Conservation (phyloP, 2,329 filamentous ascomycete genomes). For the Aureobasidium sp. region DNA sequence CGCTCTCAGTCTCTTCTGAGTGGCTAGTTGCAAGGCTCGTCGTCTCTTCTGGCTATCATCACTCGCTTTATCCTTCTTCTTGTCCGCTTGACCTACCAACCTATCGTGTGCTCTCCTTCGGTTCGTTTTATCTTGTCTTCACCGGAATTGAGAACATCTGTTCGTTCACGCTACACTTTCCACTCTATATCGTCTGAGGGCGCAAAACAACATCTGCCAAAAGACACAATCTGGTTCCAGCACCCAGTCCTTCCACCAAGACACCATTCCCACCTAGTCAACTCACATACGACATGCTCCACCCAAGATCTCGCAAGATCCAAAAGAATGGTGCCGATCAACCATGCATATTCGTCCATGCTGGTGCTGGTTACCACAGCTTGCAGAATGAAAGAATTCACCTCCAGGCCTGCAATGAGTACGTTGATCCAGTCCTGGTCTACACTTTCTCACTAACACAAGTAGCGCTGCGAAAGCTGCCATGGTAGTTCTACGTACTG, state of each 20-base stretch:
- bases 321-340: constrained; percentile 37
- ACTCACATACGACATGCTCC: constrained; percentile 27
- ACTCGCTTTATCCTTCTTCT: constrained; percentile 7
- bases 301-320: constrained; percentile 21
- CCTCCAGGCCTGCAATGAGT: constrained; percentile 82
- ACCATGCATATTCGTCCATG: constrained; percentile 86
- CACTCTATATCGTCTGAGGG: too few relatives aligned
- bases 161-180: background rate
- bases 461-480: constrained; percentile 69
- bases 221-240: too few relatives aligned
- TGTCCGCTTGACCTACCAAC: background rate
- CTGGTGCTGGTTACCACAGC: constrained; percentile 90
- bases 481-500: constrained; percentile 71
- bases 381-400: constrained; percentile 75
- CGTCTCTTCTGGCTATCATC: background rate
- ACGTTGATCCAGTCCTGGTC: constrained; percentile 32
- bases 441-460: background rate
- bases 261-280: background rate
- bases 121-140: background rate
- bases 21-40: background rate
- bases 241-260: too few relatives aligned
- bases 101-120: background rate
- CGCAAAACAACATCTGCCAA: background rate
- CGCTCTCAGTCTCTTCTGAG: background rate
- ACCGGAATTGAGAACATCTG: background rate